Conservation (phyloP, 2,329 filamentous ascomycete genomes). For the Ceratocystis papillata region DNA sequence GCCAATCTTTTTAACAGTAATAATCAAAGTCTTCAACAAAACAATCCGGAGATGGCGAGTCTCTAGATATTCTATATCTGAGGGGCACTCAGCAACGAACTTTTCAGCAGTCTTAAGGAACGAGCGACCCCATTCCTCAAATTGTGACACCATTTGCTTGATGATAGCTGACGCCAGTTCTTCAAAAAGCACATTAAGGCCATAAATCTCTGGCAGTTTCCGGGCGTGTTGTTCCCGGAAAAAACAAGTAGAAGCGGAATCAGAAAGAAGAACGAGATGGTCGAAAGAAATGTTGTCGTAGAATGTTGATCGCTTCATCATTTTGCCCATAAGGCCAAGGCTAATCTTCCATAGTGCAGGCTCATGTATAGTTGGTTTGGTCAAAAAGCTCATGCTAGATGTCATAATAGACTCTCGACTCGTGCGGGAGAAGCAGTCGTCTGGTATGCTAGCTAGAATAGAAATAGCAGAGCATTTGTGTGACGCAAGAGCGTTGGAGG, state of each 20-base stretch:
- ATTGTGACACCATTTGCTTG: constrained; percentile 37
- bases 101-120: constrained; percentile 32
- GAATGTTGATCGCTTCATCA: constrained; percentile 43
- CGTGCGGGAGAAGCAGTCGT: constrained; percentile 25
- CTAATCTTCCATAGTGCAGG: constrained; percentile 23
- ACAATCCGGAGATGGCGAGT: constrained; percentile 30
- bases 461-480: constrained; percentile 18
- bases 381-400: constrained; percentile 21
- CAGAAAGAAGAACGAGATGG: constrained; percentile 32
- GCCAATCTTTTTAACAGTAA: constrained; percentile 29
- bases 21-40: constrained; percentile 32
- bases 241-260: constrained; percentile 28
- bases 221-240: constrained; percentile 3
- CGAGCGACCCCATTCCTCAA: constrained; percentile 36
- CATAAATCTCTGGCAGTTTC: constrained; percentile 18
- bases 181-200: constrained; percentile 23
- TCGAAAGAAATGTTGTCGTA: constrained; percentile 39
- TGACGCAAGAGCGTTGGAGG: neutral
- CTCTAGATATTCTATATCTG: constrained; percentile 22
- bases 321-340: constrained; percentile 31
- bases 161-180: constrained; percentile 31
- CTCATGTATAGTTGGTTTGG: constrained; percentile 4
- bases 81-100: constrained; percentile 26
- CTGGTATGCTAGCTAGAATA: constrained; percentile 21
- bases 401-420: constrained; percentile 23